Base-by-base conservation (phyloP, 129 eudicot genomes). In the Flaveria robusta region DNA sequence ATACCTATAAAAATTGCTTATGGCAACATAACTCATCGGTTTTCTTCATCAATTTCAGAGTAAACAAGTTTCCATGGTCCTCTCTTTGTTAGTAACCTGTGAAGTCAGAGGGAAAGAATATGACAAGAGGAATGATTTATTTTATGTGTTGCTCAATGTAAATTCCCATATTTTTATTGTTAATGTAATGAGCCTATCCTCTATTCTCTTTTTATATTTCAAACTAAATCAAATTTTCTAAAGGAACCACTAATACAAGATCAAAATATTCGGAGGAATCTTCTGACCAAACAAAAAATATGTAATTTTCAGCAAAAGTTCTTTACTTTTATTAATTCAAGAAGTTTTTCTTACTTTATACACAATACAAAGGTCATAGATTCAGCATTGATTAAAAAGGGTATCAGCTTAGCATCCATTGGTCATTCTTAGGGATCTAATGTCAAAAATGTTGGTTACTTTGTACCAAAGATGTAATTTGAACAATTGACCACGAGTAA, bases 21-120 rank as follows among this genome's bases (percentile, higher is more conserved):
- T 20, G 5, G 10, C 51, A 66, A 58, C 43, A 73, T 39, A 43
- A 43, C 47, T 84, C 81, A 88, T 49, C 60, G 47, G 68, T 24
- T 73, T 8, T 81, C 78, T 85, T 87, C 59, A 62, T 88, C 84
- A 16, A 70, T 49, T 75, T 89, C 81, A 26, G 87, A 77, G 90
- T 81, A 81, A 56, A 94, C 82, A 71, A 67, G 83, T 82, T 79
- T 79, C 98, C 97, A 94, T 49, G 97, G 98, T 50, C 98, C 98
- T 54, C 50, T 80, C 80, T 82, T 85, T 65, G 93, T 79, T 81
- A 88, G 81, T 79, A 94, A 72, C 88, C 98, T 92, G 77, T 37
- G 73, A 37, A 83, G 19, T 51, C 20, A 76, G 5, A 13, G n/a
- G 4, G 19, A 69, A 9, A 49, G 20, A 68, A 50, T 3, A 16